phyloP scores from a whole-genome alignment of 2,329 filamentous ascomycete species.

The Penicillium sp. region DNA sequence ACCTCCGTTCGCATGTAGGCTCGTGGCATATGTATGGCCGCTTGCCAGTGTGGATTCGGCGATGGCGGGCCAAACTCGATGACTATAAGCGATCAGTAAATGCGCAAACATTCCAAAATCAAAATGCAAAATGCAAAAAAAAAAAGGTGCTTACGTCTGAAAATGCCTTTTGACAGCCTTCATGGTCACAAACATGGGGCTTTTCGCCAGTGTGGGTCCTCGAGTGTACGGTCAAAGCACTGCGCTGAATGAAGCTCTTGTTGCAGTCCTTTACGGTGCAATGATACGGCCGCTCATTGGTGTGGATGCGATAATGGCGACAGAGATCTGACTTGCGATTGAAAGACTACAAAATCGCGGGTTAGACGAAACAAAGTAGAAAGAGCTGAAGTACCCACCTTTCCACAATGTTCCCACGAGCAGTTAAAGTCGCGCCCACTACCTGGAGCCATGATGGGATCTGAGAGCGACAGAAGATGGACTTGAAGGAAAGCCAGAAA shows the following conservation, averaged over 20 bases:
- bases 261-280: conserved; percentile 47
- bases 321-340: conserved; percentile 51
- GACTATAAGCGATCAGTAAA: conserved; percentile 28
- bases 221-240: conserved; percentile 49
- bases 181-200: conserved; percentile 45
- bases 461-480: background rate
- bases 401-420: conserved; percentile 45
- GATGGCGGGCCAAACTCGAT: conserved; percentile 43
- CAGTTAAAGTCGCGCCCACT: conserved; percentile 47
- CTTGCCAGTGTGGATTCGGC: conserved; percentile 43
- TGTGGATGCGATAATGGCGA: conserved; percentile 50
- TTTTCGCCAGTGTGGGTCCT: conserved; percentile 48
- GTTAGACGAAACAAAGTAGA: background rate
- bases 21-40: conserved; percentile 44
- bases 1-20: conserved; percentile 43
- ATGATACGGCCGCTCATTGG: conserved; percentile 50
- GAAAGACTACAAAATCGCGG: conserved; percentile 40
- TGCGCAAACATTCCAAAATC: background rate
- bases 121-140: no score
- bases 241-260: conserved; percentile 51
- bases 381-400: conserved; percentile 33
- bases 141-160: conserved; percentile 39
- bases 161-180: conserved; percentile 46
- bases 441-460: conserved; percentile 39
- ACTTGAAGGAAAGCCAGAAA: background rate